Evolutionary conservation across 2,329 filamentous ascomycete species (phyloP), one percentile per base, ranked within the genome.

Genomic region (Plectosphaerella cucumerina): DNA sequence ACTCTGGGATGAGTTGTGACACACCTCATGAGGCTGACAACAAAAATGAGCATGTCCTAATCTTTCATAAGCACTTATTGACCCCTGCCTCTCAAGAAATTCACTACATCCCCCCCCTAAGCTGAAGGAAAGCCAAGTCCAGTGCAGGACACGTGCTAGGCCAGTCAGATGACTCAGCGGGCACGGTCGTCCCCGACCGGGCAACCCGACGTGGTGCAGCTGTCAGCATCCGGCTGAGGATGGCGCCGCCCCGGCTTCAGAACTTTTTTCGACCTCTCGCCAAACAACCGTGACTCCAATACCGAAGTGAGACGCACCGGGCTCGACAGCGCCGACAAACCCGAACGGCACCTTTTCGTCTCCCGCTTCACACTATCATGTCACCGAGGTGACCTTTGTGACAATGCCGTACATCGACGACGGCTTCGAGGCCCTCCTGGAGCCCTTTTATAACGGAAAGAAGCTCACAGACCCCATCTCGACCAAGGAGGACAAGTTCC

Each of bases 401-500:
- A 72, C 59, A 51, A 84, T 83, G 80, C 70, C 75, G 61, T 65
- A 70, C 57, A 71, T 80, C 56, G 81, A 84, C 66, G 80, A 84
- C 68, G 81, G 80, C 60, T 86, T 85, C 62, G 81, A 85, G 70
- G 82, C 82, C 64, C 78, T 86, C 44, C 66, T 85, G 53, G 80
- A 85, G 74, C 82, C 82, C 26, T 84, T 85, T 61, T 85, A 86
- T 67, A 84, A 85, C 60, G 82, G 82, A 64, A 86, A 85, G 70
- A 82, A 81, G 66, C 72, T 85, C 52, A 85, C 81, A 1, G 82
- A 85, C 60, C 80, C 81, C 41, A 82, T 86, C 58, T 83, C 77
- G 23, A 83, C 77, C 50, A 79, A 77, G 59, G 79, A 88, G 63
- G 94, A 99, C 74, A 99, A 99, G 77, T 97, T 93, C 83, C 96